Evolutionary conservation across 768 basidiomycete genomes (phyloP), one percentile per base, ranked within the genome.

Genomic region (Thelephora aurantiotincta): DNA sequence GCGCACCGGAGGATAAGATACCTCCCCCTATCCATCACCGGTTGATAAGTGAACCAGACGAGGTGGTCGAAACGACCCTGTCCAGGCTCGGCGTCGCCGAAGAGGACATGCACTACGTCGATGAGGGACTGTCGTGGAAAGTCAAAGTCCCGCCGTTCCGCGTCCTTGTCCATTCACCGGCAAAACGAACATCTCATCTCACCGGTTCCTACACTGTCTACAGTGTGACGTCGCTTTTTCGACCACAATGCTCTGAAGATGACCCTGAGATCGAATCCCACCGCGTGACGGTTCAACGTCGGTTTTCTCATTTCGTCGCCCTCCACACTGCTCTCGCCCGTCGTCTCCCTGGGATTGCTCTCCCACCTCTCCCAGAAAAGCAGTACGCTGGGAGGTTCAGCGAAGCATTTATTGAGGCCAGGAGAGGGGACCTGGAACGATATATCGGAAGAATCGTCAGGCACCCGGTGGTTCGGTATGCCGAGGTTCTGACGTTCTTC

Each of bases 341-440:
- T 19, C 70, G 80, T 6, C 73, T 89, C 3, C 84, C 85, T 5
- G 83, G 83, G 0, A 75, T 91, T 23, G 78, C 78, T 3, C 68
- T 92, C 2, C 87, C 89, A 0, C 82, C 85, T 0, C 69, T 92
- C 6, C 89, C 89, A 0, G 86, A 88, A 59, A 90, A 90, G 57
- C 82, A 85, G 53, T 88, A 91, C 52, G 70, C 84, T 0, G 85
- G 85, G 1, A 69, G 86, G 7, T 90, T 91, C 60, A 83, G 72
- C 50, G 72, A 75, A 16, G 85, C 82, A 46, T 90, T 92, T 53
- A 78, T 93, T 5, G 87, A 91, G 58, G 83, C 82, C 11, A 68
- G 89, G 33, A 66, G 87, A 36, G 78, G 84, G 2, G 87, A 91
- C 58, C 67, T 93, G 38, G 86, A 90, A 59, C 68, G 83, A 35